Conservation (phyloP, 2,329 filamentous ascomycete species). For the Penicillium paneum region DNA sequence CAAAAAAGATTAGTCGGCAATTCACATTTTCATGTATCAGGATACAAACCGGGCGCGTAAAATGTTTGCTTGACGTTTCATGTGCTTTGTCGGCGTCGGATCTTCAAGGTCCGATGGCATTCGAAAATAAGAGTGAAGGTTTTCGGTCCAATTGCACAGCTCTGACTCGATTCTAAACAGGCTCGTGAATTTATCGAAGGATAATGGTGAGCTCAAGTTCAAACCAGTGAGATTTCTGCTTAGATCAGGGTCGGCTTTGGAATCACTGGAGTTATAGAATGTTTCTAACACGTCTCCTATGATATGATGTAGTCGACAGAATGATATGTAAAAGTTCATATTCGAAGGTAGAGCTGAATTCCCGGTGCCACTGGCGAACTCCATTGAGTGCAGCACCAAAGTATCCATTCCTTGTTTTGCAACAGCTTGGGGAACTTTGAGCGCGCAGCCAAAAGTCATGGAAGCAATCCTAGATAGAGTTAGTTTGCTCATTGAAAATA, state of each 20-base stretch:
- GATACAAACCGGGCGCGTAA: slow-evolving; percentile 2
- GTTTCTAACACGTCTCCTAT: slow-evolving; percentile 6
- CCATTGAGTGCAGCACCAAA: neutral
- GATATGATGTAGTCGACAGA: slow-evolving; percentile 5
- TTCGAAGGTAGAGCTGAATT: neutral
- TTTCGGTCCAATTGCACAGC: neutral
- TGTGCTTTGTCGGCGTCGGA: slow-evolving; percentile 3
- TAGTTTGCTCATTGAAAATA: neutral
- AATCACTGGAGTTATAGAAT: neutral
- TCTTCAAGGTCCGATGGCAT: neutral
- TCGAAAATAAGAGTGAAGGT: slow-evolving; percentile 1
- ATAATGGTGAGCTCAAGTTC: neutral
- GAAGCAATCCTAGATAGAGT: neutral
- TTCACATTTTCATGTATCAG: neutral
- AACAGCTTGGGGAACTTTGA: slow-evolving; percentile 2
- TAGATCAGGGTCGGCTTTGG: no score
- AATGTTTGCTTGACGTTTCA: slow-evolving; percentile 5
- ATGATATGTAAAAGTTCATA: slow-evolving; percentile 3
- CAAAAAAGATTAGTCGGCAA: neutral
- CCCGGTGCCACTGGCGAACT: neutral
- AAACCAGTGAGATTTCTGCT: neutral
- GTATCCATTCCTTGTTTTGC: slow-evolving; percentile 1
- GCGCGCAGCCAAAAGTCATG: slow-evolving; percentile 4
- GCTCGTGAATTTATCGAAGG: slow-evolving; percentile 3
- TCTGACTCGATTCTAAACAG: slow-evolving; percentile 1